phyloP scores from a whole-genome alignment of 2,329 filamentous ascomycete species.

The Coleophoma cylindrospora region DNA sequence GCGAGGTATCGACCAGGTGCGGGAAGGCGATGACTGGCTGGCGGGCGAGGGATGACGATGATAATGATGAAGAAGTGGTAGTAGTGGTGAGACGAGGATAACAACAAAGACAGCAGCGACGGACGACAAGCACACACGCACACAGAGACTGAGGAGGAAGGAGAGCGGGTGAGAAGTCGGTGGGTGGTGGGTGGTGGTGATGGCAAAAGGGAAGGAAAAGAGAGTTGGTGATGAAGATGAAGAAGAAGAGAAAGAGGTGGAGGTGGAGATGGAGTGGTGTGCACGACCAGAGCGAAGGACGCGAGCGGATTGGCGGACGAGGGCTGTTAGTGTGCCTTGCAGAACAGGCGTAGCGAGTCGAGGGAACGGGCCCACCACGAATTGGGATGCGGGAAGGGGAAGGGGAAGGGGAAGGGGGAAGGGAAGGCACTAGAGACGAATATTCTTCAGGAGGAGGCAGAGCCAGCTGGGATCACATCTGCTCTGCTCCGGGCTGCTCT shows the following conservation, averaged over 20 bases:
- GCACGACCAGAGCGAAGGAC: too few species aligned
- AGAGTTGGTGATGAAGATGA: constrained; percentile 10
- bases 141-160: neutral
- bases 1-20: constrained; percentile 3
- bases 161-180: constrained; percentile 8
- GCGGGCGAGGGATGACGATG: neutral
- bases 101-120: constrained; percentile 1
- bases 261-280: neutral
- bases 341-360: neutral
- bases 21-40: constrained; percentile 5
- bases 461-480: too few species aligned
- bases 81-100: neutral
- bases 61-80: constrained; percentile 2
- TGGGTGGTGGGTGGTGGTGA: neutral
- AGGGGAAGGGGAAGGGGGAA: neutral
- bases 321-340: neutral
- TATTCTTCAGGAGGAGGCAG: neutral
- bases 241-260: constrained; percentile 6
- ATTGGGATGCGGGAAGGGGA: too few species aligned
- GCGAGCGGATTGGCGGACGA: too few species aligned
- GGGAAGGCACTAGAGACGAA: neutral
- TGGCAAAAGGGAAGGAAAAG: constrained; percentile 14
- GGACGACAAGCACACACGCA: neutral
- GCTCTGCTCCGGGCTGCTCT: too few species aligned
- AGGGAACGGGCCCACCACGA: too few species aligned